Base-by-base conservation (phyloP, 2,329 filamentous ascomycete species). In the Raffaelea deltoideospora region DNA sequence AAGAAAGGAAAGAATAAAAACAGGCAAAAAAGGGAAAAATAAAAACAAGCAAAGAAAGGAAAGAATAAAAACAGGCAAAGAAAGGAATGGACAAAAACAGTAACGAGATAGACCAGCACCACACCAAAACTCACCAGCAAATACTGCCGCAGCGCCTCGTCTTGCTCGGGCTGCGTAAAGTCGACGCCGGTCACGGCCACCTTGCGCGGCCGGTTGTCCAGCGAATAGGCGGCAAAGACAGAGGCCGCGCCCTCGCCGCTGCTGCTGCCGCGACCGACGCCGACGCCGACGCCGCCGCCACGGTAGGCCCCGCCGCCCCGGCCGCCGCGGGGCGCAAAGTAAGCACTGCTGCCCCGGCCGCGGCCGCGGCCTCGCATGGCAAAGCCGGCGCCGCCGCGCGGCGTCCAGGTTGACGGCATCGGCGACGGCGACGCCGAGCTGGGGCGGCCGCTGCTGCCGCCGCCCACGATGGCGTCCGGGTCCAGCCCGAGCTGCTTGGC, bases 181-280 rank as follows among this genome's bases (percentile, higher is more conserved):
- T 76, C 74, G 10, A 73, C 66, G 3, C 74, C 78, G 8, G 65
- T 64, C 19, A 88, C 57, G 6, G 69, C 66, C 10, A 90, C 61
- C 42, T 67, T 76, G 51, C 71, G 79, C 0, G 83, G 77, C 31
- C 83, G 66, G 52, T 87, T 86, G 49, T 90, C 83, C 18, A 90
- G 63, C 15, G 78, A 77, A 45, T 77, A 79, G 23, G 67, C 65
- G 4, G 66, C 71, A 46, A 75, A 76, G 1, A 66, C 67, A 3
- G 67, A 65, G 33, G 68, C 65, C 35, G 65, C 60, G 23, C 66
- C 65, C 21, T 37, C 29, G 18, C 13, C 59, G 41, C 48, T 61
- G 46, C 41, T 49, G 53, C 20, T 55, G 53, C 34, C 64, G 37
- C 59, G 23, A 54, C 58, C 42, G 51, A 20, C 23, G 11, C 32